These are phyloP conservation scores for Flaveria robusta DNA, from an alignment of 129 eudicot species.

Conservation along the genomic window DNA sequence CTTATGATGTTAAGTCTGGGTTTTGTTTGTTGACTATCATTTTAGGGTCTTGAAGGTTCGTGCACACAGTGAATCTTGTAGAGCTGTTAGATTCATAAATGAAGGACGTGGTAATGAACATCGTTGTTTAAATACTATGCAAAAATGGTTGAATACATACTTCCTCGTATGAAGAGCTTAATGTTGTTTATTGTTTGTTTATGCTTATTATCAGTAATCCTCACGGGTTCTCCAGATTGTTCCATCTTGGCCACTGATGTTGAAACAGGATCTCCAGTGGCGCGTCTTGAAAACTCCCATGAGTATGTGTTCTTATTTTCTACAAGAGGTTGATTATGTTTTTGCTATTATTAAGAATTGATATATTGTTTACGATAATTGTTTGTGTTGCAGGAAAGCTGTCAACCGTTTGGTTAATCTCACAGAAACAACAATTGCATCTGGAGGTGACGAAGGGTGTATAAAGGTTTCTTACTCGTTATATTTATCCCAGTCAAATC, in stretches of 20 bases:
- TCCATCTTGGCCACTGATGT: conserved; percentile 83
- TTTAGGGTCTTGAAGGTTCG: conserved; percentile 72
- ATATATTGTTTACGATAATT: background rate
- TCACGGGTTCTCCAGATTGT: conserved; percentile 89
- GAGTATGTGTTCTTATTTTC: conserved; percentile 49
- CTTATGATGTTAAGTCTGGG: background rate
- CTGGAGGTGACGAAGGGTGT: conserved; percentile 94
- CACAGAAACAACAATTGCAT: conserved; percentile 91
- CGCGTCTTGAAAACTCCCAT: conserved; percentile 73
- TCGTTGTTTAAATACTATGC: background rate
- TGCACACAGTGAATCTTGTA: conserved; percentile 80
- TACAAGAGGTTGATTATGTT: background rate
- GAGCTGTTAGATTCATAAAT: conserved; percentile 85
- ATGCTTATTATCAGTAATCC: conserved; percentile 50
- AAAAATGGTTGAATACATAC: background rate
- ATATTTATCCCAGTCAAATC: background rate
- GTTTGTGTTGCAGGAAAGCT: conserved; percentile 61
- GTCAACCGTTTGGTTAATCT: conserved; percentile 79
- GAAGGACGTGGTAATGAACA: conserved; percentile 76
- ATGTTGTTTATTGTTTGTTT: conserved; percentile 3
- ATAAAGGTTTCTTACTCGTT: conserved; percentile 54
- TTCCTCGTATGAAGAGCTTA: conserved; percentile 6
- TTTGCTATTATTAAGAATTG: background rate
- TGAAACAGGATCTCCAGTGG: conserved; percentile 77
- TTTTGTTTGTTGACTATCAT: conserved; percentile 14